A percentile compares a stretch with the other conserved stretches of the same genome.
Evolutionary conservation across 768 basidiomycete genomes (phyloP).

Genomic region (Pilatotrama ljubarskyi): DNA sequence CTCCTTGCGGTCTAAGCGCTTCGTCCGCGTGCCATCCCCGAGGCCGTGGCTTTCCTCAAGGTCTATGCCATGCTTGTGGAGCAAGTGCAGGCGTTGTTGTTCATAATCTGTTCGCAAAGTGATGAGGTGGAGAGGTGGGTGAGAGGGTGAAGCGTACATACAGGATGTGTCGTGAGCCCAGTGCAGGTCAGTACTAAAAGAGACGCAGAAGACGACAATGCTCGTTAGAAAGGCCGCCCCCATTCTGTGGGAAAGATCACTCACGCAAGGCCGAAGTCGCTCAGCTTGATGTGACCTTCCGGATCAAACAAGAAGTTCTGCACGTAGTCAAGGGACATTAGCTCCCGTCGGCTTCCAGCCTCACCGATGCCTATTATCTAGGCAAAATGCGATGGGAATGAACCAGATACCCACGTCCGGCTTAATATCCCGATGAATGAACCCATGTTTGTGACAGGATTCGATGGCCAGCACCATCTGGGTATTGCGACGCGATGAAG

Average conservation of each 20-base stretch:
- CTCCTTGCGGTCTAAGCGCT: constrained; percentile 77
- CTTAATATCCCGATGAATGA: constrained; percentile 98
- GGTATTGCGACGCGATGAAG: background rate
- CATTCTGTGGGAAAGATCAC: constrained; percentile 39
- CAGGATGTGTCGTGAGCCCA: constrained; percentile 97
- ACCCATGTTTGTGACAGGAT: constrained; percentile 90
- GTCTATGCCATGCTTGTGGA: constrained; percentile 94
- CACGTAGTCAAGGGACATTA: constrained; percentile 16
- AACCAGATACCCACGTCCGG: constrained; percentile 64
- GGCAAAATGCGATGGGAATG: constrained; percentile 3
- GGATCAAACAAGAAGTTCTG: constrained; percentile 96
- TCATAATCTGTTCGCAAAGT: constrained; percentile 71
- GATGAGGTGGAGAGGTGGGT: background rate
- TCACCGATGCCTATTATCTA: background rate
- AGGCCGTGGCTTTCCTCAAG: constrained; percentile 75
- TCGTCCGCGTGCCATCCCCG: constrained; percentile 67
- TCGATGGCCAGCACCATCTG: constrained; percentile 95
- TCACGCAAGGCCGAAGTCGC: constrained; percentile 94
- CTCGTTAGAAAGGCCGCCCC: constrained; percentile 1
- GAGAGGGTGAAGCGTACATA: constrained; percentile 37
- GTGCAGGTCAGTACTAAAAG: constrained; percentile 79
- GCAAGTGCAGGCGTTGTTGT: constrained; percentile 83
- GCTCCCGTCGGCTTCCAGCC: constrained; percentile 17
- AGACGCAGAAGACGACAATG: constrained; percentile 5
- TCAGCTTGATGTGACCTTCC: constrained; percentile 90